Conservation (phyloP, 2,329 filamentous ascomycete species). For the Diaporthe sp. region DNA sequence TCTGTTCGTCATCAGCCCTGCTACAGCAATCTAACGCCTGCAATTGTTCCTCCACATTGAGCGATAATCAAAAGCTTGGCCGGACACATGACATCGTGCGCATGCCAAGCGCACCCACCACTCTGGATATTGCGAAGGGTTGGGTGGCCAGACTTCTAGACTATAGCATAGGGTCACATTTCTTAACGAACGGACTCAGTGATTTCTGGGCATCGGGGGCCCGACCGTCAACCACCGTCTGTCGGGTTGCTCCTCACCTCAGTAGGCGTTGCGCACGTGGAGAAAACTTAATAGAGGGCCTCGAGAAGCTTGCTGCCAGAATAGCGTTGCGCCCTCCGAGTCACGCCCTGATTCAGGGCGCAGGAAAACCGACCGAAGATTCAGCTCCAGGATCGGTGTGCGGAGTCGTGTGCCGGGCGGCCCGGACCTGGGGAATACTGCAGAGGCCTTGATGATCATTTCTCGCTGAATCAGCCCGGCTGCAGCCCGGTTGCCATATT, state of each 20-base stretch:
- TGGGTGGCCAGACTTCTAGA: background rate
- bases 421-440: background rate
- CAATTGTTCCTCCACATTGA: background rate
- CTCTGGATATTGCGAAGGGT: background rate
- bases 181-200: background rate
- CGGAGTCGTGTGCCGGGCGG: background rate
- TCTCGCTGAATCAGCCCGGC: background rate
- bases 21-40: constrained; percentile 3
- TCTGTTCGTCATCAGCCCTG: constrained; percentile 5
- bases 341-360: constrained; percentile 23
- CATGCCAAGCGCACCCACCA: background rate
- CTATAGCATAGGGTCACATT: constrained; percentile 22
- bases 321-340: constrained; percentile 16
- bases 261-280: background rate
- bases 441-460: background rate
- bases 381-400: constrained; percentile 3
- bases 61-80: constrained; percentile 4
- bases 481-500: background rate
- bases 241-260: background rate
- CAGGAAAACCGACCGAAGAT: constrained; percentile 7
- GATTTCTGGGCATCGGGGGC: constrained; percentile 11
- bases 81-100: constrained; percentile 8
- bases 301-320: background rate
- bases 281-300: constrained; percentile 23
- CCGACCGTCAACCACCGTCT: background rate